Conservation (phyloP, 1,284 basidiomycete species). For the Athelia sp. region DNA sequence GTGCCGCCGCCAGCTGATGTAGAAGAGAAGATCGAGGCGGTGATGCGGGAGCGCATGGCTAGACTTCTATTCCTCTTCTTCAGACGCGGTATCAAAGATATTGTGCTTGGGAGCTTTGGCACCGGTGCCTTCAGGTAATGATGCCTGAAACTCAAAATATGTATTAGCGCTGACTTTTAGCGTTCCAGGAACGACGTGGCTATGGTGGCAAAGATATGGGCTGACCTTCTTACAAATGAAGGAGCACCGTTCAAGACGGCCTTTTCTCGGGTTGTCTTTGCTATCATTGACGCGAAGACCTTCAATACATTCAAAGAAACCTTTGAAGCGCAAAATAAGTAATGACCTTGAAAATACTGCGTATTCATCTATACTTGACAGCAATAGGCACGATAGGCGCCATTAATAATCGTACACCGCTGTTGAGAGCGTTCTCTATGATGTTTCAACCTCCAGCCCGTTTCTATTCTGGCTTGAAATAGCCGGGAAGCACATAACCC, state of each 20-base stretch:
- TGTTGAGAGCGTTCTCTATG: no score
- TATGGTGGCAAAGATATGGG: neutral
- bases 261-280: conserved; percentile 41
- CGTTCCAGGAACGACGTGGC: neutral
- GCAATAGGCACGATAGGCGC: no score
- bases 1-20: no score
- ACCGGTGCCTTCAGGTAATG: no score
- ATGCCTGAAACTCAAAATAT: no score
- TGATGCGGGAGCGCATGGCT: conserved; percentile 28
- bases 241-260: conserved; percentile 32
- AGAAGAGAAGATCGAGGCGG: conserved; percentile 22
- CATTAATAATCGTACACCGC: no score
- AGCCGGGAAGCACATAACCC: conserved; percentile 72
- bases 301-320: conserved; percentile 32
- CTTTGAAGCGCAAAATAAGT: no score
- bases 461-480: conserved; percentile 48
- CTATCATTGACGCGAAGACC: conserved; percentile 31
- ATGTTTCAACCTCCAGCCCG: no score
- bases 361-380: no score
- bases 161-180: no score
- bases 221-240: neutral
- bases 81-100: neutral
- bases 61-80: neutral
- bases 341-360: no score
- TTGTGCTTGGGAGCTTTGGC: neutral